A percentile compares a stretch with the other conserved stretches of the same genome.
Conservation (phyloP, 2,329 filamentous ascomycete genomes). For the Cryphonectria radicalis region DNA sequence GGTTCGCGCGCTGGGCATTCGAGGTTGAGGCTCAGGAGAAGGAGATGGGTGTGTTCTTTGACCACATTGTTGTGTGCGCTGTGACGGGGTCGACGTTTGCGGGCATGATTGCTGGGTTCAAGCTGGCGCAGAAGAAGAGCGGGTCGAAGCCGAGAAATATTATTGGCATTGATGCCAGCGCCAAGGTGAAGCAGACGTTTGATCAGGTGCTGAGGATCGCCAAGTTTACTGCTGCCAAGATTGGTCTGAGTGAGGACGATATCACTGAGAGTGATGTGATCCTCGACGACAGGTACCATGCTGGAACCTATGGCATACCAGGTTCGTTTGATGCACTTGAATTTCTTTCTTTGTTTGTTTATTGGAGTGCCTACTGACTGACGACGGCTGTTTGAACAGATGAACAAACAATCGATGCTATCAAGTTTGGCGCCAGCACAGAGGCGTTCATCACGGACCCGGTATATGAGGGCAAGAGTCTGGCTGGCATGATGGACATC, state of each 20-base stretch:
- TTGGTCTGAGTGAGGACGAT: slow-evolving; percentile 63
- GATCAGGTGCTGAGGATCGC: slow-evolving; percentile 71
- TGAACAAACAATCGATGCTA: slow-evolving; percentile 67
- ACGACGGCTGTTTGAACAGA: slow-evolving; percentile 45
- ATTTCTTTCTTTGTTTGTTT: neutral
- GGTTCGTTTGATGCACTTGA: neutral
- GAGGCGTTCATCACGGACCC: slow-evolving; percentile 78
- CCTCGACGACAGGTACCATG: slow-evolving; percentile 68
- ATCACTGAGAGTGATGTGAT: slow-evolving; percentile 66
- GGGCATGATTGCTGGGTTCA: slow-evolving; percentile 75
- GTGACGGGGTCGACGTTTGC: slow-evolving; percentile 74
- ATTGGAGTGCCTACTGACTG: neutral
- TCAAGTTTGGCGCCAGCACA: slow-evolving; percentile 68
- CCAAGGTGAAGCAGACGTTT: slow-evolving; percentile 63
- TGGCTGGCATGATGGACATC: slow-evolving; percentile 73
- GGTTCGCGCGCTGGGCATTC: slow-evolving; percentile 73
- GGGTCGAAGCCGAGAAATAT: slow-evolving; percentile 55
- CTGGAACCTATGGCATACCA: slow-evolving; percentile 67
- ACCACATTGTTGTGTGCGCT: slow-evolving; percentile 69
- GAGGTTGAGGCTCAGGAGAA: slow-evolving; percentile 69
- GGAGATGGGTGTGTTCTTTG: slow-evolving; percentile 66
- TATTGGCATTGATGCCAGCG: slow-evolving; percentile 70
- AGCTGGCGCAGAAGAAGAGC: slow-evolving; percentile 57
- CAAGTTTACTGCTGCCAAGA: slow-evolving; percentile 63
- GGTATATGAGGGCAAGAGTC: slow-evolving; percentile 76